These are phyloP conservation scores for Xylaria sp. DNA, from an alignment of 2,329 filamentous ascomycete genomes.

Conservation along the genomic window DNA sequence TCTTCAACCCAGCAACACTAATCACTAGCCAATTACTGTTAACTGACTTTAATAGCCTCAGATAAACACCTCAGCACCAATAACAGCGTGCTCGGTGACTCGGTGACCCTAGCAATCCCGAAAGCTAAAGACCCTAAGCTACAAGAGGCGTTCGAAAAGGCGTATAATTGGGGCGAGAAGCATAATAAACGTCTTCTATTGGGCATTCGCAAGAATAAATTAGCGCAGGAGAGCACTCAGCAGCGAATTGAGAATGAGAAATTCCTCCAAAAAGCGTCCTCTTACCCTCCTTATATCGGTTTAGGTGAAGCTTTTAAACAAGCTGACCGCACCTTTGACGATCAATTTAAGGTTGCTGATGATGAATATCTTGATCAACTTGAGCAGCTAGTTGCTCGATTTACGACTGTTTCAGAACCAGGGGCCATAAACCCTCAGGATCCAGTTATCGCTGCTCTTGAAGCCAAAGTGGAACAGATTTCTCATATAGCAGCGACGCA, in stretches of 20 bases:
- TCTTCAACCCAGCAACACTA: neutral
- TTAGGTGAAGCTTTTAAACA: slow-evolving; percentile 38
- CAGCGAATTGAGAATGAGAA: slow-evolving; percentile 31
- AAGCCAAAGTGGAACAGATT: slow-evolving; percentile 41
- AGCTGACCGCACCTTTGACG: slow-evolving; percentile 37
- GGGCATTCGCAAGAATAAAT: slow-evolving; percentile 18
- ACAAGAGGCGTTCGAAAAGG: slow-evolving; percentile 41
- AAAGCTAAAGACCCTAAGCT: slow-evolving; percentile 44
- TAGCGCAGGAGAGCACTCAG: slow-evolving; percentile 19
- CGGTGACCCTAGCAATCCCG: slow-evolving; percentile 25
- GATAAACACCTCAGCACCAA: slow-evolving; percentile 25
- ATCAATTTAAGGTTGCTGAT: slow-evolving; percentile 35
- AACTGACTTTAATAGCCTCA: slow-evolving; percentile 26
- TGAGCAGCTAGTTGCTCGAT: slow-evolving; percentile 37
- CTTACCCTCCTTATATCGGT: slow-evolving; percentile 42
- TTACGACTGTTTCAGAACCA: slow-evolving; percentile 28
- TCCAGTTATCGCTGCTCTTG: slow-evolving; percentile 36
- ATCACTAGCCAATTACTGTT: neutral
- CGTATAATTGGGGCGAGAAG: slow-evolving; percentile 34
- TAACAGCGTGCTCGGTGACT: neutral
- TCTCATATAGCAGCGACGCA: slow-evolving; percentile 35
- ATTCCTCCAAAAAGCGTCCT: slow-evolving; percentile 33
- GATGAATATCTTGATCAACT: slow-evolving; percentile 35
- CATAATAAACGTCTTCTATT: slow-evolving; percentile 27
- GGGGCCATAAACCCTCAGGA: slow-evolving; percentile 25